These are phyloP conservation scores for Mortierella hygrophila DNA, from an alignment of 192 early-diverging fungal species.

Conservation along the genomic window DNA sequence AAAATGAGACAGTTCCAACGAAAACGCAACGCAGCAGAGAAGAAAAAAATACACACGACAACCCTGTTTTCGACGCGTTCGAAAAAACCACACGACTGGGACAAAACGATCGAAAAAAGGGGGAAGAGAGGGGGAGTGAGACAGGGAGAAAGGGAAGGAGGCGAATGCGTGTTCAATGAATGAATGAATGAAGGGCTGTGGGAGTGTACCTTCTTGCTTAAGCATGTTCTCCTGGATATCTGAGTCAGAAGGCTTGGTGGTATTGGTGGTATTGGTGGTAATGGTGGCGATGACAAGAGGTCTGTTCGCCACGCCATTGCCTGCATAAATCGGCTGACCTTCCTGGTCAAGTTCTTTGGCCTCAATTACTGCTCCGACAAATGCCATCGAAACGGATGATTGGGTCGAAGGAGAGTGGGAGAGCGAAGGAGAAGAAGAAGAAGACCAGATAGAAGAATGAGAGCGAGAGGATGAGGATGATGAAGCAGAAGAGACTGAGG, in stretches of 20 bases:
- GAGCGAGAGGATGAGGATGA: neutral
- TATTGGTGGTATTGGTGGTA: neutral
- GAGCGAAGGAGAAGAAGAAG: neutral
- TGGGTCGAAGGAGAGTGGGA: neutral
- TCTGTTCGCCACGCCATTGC: neutral
- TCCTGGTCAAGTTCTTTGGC: neutral
- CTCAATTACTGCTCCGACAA: neutral
- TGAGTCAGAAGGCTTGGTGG: neutral
- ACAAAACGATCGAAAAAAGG: neutral
- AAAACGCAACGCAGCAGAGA: neutral
- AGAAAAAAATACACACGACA: neutral
- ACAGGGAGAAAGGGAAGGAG: neutral
- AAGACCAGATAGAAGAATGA: slow-evolving; percentile 1
- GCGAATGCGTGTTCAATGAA: neutral
- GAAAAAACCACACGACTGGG: neutral
- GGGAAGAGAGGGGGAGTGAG: neutral
- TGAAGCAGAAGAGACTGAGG: neutral
- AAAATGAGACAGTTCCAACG: neutral
- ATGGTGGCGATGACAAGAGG: neutral
- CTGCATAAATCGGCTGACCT: neutral
- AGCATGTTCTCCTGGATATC: neutral
- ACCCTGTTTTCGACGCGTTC: neutral
- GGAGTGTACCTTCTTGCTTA: neutral
- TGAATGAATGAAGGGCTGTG: neutral
- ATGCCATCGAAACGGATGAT: neutral